Percentiles rank a stretch among this genome's conserved stretches.
Evolutionary conservation across 2,329 filamentous ascomycete species (phyloP).

Genomic region (Xylaria multiplex): DNA sequence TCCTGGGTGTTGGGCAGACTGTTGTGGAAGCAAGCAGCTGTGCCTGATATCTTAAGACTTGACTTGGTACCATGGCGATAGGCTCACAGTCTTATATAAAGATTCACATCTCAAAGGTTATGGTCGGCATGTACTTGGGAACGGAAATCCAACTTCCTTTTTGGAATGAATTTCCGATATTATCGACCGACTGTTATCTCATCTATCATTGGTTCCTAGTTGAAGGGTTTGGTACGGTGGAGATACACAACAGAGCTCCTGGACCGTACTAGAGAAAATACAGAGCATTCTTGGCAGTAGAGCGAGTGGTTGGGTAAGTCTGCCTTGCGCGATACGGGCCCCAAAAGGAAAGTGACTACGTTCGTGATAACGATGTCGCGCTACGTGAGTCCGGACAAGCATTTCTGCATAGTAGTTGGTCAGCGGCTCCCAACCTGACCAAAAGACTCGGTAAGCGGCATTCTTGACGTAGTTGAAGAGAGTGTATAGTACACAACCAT

Average conservation of each 20-base stretch:
- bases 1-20: slow-evolving; percentile 22
- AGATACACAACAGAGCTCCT: slow-evolving; percentile 29
- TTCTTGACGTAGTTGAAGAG: slow-evolving; percentile 19
- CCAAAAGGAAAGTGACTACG: slow-evolving; percentile 45
- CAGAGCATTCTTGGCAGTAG: slow-evolving; percentile 14
- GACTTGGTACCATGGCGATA: slow-evolving; percentile 32
- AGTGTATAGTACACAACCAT: slow-evolving; percentile 13
- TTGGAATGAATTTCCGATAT: slow-evolving; percentile 43
- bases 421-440: slow-evolving; percentile 31
- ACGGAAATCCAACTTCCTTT: slow-evolving; percentile 45
- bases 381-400: slow-evolving; percentile 19
- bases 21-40: slow-evolving; percentile 23
- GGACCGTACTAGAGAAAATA: slow-evolving; percentile 26
- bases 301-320: slow-evolving; percentile 34
- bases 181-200: slow-evolving; percentile 39
- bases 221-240: slow-evolving; percentile 23
- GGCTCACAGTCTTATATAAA: slow-evolving; percentile 41
- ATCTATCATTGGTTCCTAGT: slow-evolving; percentile 14
- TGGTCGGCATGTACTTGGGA: neutral
- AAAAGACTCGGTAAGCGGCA: slow-evolving; percentile 30
- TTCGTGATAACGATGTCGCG: slow-evolving; percentile 39
- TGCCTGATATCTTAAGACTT: slow-evolving; percentile 38
- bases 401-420: slow-evolving; percentile 27
- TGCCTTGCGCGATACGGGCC: slow-evolving; percentile 36
- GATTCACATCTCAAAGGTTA: neutral